Evolutionary conservation across 768 basidiomycete species (phyloP), one percentile per base, ranked within the genome.

Genomic region (Rhizopogon vulgaris): DNA sequence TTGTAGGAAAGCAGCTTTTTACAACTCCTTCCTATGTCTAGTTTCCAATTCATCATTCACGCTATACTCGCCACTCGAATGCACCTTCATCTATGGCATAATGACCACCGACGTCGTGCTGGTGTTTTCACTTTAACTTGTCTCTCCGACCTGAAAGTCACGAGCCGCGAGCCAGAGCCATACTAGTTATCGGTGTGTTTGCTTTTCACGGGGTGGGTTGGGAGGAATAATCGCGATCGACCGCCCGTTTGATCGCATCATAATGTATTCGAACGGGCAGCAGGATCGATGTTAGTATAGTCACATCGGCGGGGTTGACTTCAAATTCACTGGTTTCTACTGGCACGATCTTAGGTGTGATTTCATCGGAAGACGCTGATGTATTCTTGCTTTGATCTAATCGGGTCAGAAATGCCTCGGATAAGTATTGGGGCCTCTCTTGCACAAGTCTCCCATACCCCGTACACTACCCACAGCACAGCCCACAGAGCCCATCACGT

Each of bases 31-130:
- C 32, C n/a, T 12, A 5, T 24, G 6, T 12, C 5, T 27, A 52
- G 51, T 28, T 52, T 52, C 28, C 51, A 52, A 7, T 8, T 38
- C 48, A 15, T 52, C 12, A 28, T 52, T 34, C 51, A 49, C 22
- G 30, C 47, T n/a, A 24, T 50, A 18, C 51, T 52, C 10, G 51
- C 28, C 25, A 50, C 51, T 37, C 30, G 48, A 24, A 52, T 52
- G 51, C 27, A 52, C 47, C 48, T 52, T 8, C 32, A 24, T 14
- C 38, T 52, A 15, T 52, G 51, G 51, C 34, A 28, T 12, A 14
- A n/a, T 25, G 12, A 38, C 32, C 24, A 34, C 12, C 11, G 2
- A 12, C 12, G 7, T 6, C 3, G 24, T 36, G 14, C 12, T 45
- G 4, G 17, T 36, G 15, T 12, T 7, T 32, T 36, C 24, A 17